A percentile compares a stretch with the other conserved stretches of the same genome.
phyloP scores from a whole-genome alignment of 2,329 filamentous ascomycete genomes.

The Epicoccum nigrum region DNA sequence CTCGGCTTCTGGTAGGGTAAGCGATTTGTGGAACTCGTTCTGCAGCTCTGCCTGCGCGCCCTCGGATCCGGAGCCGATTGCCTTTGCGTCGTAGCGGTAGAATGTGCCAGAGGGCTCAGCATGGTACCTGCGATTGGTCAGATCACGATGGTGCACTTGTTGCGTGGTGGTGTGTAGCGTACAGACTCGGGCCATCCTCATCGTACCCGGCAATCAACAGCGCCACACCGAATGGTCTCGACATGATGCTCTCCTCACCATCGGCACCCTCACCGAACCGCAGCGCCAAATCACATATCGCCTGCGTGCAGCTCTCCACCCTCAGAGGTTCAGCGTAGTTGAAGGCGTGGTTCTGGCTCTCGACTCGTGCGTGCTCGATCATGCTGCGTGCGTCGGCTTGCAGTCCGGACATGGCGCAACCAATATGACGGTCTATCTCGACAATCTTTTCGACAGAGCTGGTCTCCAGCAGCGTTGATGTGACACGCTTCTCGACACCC shows the following conservation, averaged over 20 bases:
- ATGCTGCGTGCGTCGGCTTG: constrained; percentile 98
- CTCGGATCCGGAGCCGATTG: constrained; percentile 95
- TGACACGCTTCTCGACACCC: constrained; percentile 98
- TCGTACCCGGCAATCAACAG: constrained; percentile 96
- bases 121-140: constrained; percentile 69
- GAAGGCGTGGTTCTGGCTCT: constrained; percentile 96
- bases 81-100: constrained; percentile 98
- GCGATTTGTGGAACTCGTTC: constrained; percentile 98
- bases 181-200: constrained; percentile 92
- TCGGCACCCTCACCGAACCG: constrained; percentile 97
- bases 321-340: constrained; percentile 95
- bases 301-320: constrained; percentile 97
- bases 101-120: constrained; percentile 98
- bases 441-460: constrained; percentile 99
- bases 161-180: constrained; percentile 38
- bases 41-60: constrained; percentile 97
- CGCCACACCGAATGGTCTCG: constrained; percentile 93
- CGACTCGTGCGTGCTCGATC: constrained; percentile 97
- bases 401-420: constrained; percentile 97
- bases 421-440: constrained; percentile 98
- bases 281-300: constrained; percentile 95
- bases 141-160: background rate
- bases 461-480: constrained; percentile 94
- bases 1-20: constrained; percentile 91
- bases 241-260: constrained; percentile 99